Conservation (phyloP, 148 eudicot species). For the Vaccinium myrtillus region DNA sequence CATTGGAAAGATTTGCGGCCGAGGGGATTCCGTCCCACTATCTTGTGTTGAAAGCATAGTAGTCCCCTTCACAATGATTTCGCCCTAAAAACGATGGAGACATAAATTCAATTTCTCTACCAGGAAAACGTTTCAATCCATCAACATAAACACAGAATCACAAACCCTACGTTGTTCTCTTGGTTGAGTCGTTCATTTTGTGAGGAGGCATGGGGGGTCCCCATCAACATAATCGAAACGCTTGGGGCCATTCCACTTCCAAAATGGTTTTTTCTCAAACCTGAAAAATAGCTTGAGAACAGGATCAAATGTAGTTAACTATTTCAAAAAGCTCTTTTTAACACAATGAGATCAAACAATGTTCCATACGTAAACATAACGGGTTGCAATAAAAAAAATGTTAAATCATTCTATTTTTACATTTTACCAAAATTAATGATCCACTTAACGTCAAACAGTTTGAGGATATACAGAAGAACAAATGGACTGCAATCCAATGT, state of each 20-base stretch:
- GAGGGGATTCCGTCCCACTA: not conserved
- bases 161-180: not conserved
- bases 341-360: not conserved
- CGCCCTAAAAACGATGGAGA: not conserved
- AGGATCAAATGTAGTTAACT: not conserved
- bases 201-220: conserved; percentile 9
- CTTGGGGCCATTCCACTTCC: not conserved
- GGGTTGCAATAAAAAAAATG: not conserved
- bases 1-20: conserved; percentile 1
- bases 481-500: not conserved
- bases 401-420: not conserved
- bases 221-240: not conserved
- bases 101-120: not conserved
- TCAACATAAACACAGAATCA: not conserved
- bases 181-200: not conserved
- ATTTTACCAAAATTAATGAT: not conserved
- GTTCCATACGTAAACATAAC: not conserved
- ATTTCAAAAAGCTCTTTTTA: not conserved
- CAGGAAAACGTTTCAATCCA: not conserved
- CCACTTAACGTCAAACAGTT: conserved; percentile 1
- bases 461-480: conserved; percentile 9
- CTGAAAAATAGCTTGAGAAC: not conserved
- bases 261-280: not conserved
- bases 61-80: conserved; percentile 18
- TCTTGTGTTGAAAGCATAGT: conserved; percentile 14